These are phyloP conservation scores for Yamadazyma epiphylla DNA, from an alignment of 1,139 yeast genomes.

Conservation along the genomic window DNA sequence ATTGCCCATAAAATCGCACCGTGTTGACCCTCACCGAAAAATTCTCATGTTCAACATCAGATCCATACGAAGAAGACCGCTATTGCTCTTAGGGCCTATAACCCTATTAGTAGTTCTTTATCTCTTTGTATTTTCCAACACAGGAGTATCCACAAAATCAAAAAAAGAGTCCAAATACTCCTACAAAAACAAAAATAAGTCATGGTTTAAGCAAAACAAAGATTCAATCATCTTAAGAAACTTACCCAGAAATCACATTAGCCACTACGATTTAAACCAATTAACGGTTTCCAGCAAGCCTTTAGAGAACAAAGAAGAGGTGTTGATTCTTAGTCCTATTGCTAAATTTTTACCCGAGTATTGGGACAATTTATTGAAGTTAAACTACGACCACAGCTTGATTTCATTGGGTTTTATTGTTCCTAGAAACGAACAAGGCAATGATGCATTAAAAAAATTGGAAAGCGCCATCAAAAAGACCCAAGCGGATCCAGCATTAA, in stretches of 20 bases:
- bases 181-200: constrained; percentile 46
- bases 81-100: constrained; percentile 44
- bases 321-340: constrained; percentile 83
- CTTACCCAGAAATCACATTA: constrained; percentile 73
- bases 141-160: constrained; percentile 2
- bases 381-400: constrained; percentile 79
- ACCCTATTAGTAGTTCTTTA: constrained; percentile 38
- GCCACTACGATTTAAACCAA: constrained; percentile 79
- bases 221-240: constrained; percentile 53
- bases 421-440: constrained; percentile 80
- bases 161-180: constrained; percentile 33
- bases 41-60: constrained; percentile 40
- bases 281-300: constrained; percentile 69
- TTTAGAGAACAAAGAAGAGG: constrained; percentile 71
- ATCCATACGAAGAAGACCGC: constrained; percentile 59
- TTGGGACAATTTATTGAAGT: constrained; percentile 75
- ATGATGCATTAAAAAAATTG: constrained; percentile 62
- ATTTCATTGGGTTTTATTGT: constrained; percentile 88
- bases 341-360: constrained; percentile 78
- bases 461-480: constrained; percentile 65
- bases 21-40: no score
- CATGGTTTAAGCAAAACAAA: constrained; percentile 44
- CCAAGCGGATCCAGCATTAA: constrained; percentile 55
- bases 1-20: no score
- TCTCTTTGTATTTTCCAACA: constrained; percentile 36